These are phyloP conservation scores for Aspergillus pseudonomiae DNA, from an alignment of 2,329 filamentous ascomycete species.

Conservation along the genomic window DNA sequence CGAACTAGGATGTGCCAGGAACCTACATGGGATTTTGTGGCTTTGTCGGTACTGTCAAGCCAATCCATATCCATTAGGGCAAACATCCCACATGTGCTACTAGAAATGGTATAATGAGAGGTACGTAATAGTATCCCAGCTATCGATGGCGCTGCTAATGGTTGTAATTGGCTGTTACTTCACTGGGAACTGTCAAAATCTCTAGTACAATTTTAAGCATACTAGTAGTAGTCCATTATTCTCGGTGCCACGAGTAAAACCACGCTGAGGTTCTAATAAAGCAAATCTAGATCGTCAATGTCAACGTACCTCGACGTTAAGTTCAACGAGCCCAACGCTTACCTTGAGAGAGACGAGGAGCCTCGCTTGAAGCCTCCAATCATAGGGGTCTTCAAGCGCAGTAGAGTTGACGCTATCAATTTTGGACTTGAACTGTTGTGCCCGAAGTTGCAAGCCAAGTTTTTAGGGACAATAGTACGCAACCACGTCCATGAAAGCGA, in stretches of 20 bases:
- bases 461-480: neutral
- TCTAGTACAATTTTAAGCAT: neutral
- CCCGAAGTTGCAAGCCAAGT: neutral
- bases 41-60: neutral
- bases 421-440: neutral
- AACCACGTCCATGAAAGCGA: neutral
- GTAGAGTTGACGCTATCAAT: neutral
- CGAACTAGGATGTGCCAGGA: neutral
- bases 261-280: neutral
- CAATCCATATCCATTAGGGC: neutral
- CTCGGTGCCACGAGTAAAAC: neutral
- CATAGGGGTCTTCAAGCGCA: neutral
- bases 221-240: neutral
- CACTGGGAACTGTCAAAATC: neutral
- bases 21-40: too few relatives aligned
- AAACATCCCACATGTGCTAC: neutral
- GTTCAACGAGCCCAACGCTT: neutral
- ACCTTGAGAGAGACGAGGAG: neutral
- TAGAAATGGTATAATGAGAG: neutral
- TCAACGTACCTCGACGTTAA: neutral
- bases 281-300: neutral
- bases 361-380: neutral
- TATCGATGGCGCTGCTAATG: neutral
- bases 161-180: neutral
- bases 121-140: neutral